phyloP scores from a whole-genome alignment of 2,329 filamentous ascomycete genomes.

The Dactylella cylindrospora region DNA sequence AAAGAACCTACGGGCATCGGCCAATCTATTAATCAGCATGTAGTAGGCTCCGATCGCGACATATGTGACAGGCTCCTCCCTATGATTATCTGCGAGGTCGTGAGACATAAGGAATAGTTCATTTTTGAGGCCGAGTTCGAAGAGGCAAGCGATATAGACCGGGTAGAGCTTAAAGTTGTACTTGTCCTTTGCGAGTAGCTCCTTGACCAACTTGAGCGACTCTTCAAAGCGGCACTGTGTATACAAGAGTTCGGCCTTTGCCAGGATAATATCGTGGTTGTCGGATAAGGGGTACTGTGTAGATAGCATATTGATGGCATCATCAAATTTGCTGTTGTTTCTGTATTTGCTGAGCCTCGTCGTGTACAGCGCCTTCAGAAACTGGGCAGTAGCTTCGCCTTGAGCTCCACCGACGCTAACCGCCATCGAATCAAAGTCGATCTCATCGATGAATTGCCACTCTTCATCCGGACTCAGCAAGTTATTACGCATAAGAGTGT shows the following conservation, averaged over 20 bases:
- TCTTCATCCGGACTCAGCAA: slow-evolving; percentile 87
- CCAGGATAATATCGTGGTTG: slow-evolving; percentile 87
- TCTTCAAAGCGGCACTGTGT: slow-evolving; percentile 93
- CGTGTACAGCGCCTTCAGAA: slow-evolving; percentile 94
- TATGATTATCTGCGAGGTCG: slow-evolving; percentile 86
- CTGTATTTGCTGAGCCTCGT: slow-evolving; percentile 94
- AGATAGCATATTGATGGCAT: slow-evolving; percentile 84
- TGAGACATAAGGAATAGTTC: slow-evolving; percentile 88
- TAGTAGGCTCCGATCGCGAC: slow-evolving; percentile 95
- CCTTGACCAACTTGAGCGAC: slow-evolving; percentile 78
- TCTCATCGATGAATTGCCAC: slow-evolving; percentile 80
- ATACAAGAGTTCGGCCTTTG: slow-evolving; percentile 86
- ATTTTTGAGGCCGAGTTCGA: slow-evolving; percentile 83
- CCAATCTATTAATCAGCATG: slow-evolving; percentile 80
- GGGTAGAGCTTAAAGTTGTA: slow-evolving; percentile 89
- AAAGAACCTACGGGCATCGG: slow-evolving; percentile 92
- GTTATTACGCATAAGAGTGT: slow-evolving; percentile 95
- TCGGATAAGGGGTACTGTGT: slow-evolving; percentile 85
- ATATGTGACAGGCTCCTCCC: slow-evolving; percentile 88
- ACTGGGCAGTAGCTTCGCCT: slow-evolving; percentile 82
- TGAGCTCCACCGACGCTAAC: slow-evolving; percentile 55
- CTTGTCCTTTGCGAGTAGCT: slow-evolving; percentile 77
- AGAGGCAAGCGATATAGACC: slow-evolving; percentile 84
- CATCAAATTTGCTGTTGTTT: slow-evolving; percentile 77
- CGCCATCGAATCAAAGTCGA: slow-evolving; percentile 83